Conservation (phyloP, 805 yeast genomes). For the Candida pini region DNA sequence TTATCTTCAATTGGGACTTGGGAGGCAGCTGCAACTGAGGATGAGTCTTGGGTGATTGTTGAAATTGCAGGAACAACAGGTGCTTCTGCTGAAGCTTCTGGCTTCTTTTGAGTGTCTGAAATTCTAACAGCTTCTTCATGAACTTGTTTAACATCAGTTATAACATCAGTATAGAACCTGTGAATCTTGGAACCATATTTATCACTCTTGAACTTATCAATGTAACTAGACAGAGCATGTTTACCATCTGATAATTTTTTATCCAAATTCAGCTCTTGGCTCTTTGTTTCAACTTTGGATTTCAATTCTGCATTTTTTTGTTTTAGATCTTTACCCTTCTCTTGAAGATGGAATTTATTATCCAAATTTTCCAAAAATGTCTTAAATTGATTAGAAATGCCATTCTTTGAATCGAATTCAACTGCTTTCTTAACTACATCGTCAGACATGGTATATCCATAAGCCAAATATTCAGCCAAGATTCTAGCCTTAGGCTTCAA, state of each 20-base stretch:
- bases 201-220: constrained; percentile 39
- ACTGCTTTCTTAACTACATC: constrained; percentile 54
- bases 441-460: constrained; percentile 69
- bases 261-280: constrained; percentile 36
- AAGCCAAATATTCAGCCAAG: constrained; percentile 67
- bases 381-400: constrained; percentile 51
- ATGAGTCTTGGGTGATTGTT: constrained; percentile 17
- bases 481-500: constrained; percentile 72
- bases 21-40: constrained; percentile 18
- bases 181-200: constrained; percentile 57
- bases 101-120: constrained; percentile 53
- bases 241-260: constrained; percentile 33
- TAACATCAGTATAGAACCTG: constrained; percentile 50
- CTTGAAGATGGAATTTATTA: constrained; percentile 53
- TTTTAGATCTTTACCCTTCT: constrained; percentile 35
- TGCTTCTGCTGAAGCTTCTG: background rate
- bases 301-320: no score
- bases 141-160: constrained; percentile 54
- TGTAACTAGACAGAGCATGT: constrained; percentile 37
- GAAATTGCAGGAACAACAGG: constrained; percentile 9
- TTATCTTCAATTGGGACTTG: constrained; percentile 21
- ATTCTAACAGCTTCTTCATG: constrained; percentile 71
- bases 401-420: constrained; percentile 59
- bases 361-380: constrained; percentile 51
- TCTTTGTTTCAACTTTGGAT: no score